phyloP scores from a whole-genome alignment of 805 yeast species.

The Wickerhamomyces hampshirensis region DNA sequence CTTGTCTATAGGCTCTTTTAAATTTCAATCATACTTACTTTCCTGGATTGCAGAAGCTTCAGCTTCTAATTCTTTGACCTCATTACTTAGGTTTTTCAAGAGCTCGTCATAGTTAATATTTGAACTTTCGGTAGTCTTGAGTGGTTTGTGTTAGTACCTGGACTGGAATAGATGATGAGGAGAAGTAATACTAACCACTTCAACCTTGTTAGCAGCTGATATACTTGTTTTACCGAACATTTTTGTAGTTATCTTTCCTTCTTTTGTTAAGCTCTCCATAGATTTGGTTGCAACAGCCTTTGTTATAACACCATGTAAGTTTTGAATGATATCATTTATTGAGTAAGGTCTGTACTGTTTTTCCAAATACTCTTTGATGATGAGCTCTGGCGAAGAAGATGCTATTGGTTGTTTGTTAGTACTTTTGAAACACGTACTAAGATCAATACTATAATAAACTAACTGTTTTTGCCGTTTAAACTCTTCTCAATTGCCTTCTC shows the following conservation, averaged over 20 bases:
- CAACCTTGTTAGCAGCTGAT: conserved; percentile 37
- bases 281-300: conserved; percentile 32
- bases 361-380: conserved; percentile 34
- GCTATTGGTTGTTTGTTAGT: no score
- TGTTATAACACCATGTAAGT: conserved; percentile 36
- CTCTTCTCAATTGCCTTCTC: no score
- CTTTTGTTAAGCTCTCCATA: conserved; percentile 31
- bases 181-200: no score
- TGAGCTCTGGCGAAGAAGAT: conserved; percentile 32
- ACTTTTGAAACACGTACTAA: no score
- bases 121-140: no score
- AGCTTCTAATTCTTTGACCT: conserved; percentile 7
- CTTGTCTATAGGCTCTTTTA: not conserved
- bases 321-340: conserved; percentile 39
- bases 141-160: not conserved
- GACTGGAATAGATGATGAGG: no score
- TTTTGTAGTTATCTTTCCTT: conserved; percentile 33
- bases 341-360: conserved; percentile 46
- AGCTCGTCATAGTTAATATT: not conserved
- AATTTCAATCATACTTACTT: no score
- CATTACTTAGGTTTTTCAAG: conserved; percentile 1
- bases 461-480: no score
- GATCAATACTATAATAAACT: no score
- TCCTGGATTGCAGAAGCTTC: no score
- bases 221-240: conserved; percentile 40